These are phyloP conservation scores for Candida koratica DNA, from an alignment of 805 yeast species.

Conservation along the genomic window DNA sequence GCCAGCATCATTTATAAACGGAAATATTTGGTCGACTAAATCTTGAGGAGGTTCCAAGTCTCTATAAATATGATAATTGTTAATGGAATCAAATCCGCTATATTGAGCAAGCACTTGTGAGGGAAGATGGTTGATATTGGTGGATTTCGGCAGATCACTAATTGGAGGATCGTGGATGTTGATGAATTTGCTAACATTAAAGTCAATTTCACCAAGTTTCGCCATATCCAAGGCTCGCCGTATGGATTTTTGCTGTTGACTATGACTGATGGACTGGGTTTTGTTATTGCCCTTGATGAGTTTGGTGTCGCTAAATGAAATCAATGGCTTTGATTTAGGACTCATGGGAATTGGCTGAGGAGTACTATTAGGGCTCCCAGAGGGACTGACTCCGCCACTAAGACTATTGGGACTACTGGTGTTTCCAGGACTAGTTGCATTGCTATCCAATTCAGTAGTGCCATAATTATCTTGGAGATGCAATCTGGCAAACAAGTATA, in stretches of 20 bases:
- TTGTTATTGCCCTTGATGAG: constrained; percentile 25
- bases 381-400: not conserved
- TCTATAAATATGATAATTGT: constrained; percentile 19
- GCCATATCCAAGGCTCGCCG: constrained; percentile 18
- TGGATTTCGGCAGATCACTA: constrained; percentile 10
- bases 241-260: constrained; percentile 27
- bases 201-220: constrained; percentile 13
- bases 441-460: constrained; percentile 4
- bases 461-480: constrained; percentile 27
- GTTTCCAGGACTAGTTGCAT: not conserved
- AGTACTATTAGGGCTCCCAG: constrained; percentile 1
- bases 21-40: constrained; percentile 25
- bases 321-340: constrained; percentile 3
- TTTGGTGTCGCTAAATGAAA: constrained; percentile 17
- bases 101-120: constrained; percentile 14
- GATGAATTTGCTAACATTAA: constrained; percentile 19
- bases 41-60: constrained; percentile 25
- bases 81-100: constrained; percentile 22
- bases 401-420: not conserved
- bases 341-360: constrained; percentile 1
- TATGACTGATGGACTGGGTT: constrained; percentile 20
- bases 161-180: constrained; percentile 14
- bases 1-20: constrained; percentile 20
- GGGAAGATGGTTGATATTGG: constrained; percentile 14
- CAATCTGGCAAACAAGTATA: constrained; percentile 26